Evolutionary conservation across 2,329 filamentous ascomycete genomes (phyloP), one percentile per base, ranked within the genome.

Genomic region (Verticillium albo-atrum): DNA sequence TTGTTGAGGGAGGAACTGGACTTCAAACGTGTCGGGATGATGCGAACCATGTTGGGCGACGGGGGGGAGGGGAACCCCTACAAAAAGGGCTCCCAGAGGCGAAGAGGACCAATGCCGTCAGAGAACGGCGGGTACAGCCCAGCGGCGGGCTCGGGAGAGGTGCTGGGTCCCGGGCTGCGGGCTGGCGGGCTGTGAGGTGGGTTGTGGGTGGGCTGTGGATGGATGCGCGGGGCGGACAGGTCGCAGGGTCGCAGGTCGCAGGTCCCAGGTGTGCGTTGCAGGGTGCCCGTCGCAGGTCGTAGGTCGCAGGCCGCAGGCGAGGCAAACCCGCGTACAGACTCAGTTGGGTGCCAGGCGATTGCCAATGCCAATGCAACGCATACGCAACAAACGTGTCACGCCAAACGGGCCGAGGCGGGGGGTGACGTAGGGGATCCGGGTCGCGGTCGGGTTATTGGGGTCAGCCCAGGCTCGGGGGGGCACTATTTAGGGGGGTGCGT

Each of bases 11-110:
- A 75, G 73, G 63, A 68, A 60, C 69, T 70, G 60, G 77, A 72
- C 72, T 83, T 83, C 37, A 86, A 73, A 57, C 82, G 79, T 62
- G 74, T 77, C 59, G 83, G 82, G 62, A 85, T 79, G 68, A 85
- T 84, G 70, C 82, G 81, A 64, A 83, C 80, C 82, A 85, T 85
- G 70, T 63, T 63, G 62, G 62, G 56, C 58, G 62, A 60, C 37
- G 55, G 51, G 60, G 61, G 58, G 54, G 53, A 56, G 61, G 57
- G 55, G 27, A 56, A 59, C 60, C 60, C 60, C 58, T 58, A 58
- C 61, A 61, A 62, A 61, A 59, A 62, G 62, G 54, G 52, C 52
- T 54, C 52, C 26, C 52, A 47, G 42, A 47, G 17, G n/a, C 20
- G 42, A 47, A 14, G 14, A 7, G 3, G n/a, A 47, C 42, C 42